A percentile compares a stretch with the other conserved stretches of the same genome.
Evolutionary conservation across 805 yeast genomes (phyloP).

Genomic region (Priceomyces melissophilus): DNA sequence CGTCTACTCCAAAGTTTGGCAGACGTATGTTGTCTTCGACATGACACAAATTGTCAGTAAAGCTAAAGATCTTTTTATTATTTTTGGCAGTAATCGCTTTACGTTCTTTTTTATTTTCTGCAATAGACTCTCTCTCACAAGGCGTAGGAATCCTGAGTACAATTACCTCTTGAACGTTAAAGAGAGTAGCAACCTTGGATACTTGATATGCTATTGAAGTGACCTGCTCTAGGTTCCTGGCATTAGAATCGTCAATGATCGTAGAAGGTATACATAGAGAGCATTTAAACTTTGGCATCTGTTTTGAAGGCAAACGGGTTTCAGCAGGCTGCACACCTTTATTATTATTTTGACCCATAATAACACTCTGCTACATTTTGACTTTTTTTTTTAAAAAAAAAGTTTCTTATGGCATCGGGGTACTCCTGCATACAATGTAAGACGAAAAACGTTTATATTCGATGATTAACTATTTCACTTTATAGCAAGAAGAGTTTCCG

Average conservation of each 20-base stretch:
- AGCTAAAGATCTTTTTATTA: conserved; percentile 30
- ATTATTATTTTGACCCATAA: conserved; percentile 24
- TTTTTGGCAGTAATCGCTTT: conserved; percentile 19
- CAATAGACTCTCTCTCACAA: conserved; percentile 12
- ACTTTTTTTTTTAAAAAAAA: too few species aligned
- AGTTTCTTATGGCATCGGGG: background rate
- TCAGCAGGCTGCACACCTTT: conserved; percentile 15
- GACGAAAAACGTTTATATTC: background rate
- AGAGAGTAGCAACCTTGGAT: conserved; percentile 69
- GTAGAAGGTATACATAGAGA: conserved; percentile 75
- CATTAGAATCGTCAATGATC: conserved; percentile 50
- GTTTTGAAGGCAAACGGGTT: conserved; percentile 30
- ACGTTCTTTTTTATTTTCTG: conserved; percentile 19
- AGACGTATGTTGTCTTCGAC: conserved; percentile 12
- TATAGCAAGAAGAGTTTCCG: too few species aligned
- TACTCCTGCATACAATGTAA: too few species aligned
- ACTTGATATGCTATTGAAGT: conserved; percentile 74
- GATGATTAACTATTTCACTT: background rate
- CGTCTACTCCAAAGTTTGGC: conserved; percentile 14
- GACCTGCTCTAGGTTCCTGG: conserved; percentile 66
- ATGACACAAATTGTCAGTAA: conserved; percentile 26
- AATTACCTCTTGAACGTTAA: conserved; percentile 70
- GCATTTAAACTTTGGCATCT: conserved; percentile 28
- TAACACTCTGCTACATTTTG: background rate
- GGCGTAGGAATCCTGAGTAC: conserved; percentile 52